These are phyloP conservation scores for Myriosclerotinia scirpicola DNA, from an alignment of 2,329 filamentous ascomycete genomes.

Conservation along the genomic window DNA sequence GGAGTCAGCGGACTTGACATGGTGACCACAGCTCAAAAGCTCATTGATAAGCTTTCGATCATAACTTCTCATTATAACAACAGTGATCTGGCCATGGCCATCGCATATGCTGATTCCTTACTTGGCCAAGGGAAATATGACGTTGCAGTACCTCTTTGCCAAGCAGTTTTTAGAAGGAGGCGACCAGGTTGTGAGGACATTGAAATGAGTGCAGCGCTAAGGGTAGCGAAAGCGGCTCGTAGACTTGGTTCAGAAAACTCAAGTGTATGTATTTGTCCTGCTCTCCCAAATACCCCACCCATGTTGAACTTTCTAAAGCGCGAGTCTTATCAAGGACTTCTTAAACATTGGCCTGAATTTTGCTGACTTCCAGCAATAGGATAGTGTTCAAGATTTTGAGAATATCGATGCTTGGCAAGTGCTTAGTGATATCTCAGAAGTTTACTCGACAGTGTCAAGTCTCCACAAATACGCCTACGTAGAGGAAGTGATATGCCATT, in stretches of 20 bases:
- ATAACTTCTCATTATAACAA: background rate
- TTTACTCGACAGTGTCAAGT: background rate
- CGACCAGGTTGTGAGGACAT: background rate
- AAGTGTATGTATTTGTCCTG: background rate
- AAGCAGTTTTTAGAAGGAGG: background rate
- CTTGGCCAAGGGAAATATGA: background rate
- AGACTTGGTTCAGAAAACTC: background rate
- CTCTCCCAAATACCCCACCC: no score
- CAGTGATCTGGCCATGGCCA: background rate
- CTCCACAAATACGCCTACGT: background rate
- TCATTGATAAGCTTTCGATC: background rate
- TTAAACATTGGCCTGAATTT: background rate
- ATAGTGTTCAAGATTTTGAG: background rate
- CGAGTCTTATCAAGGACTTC: background rate
- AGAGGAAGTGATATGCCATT: slow-evolving; percentile 4
- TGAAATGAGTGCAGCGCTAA: background rate
- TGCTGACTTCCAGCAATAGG: background rate
- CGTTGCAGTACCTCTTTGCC: background rate
- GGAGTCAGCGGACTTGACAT: no score
- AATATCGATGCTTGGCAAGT: background rate
- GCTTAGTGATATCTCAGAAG: background rate
- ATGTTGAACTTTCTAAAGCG: no score
- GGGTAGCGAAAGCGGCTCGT: background rate
- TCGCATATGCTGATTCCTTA: background rate
- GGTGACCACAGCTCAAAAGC: background rate